These are phyloP conservation scores for Melastoma malabathricum DNA, from an alignment of 345 rosid species.

Conservation along the genomic window DNA sequence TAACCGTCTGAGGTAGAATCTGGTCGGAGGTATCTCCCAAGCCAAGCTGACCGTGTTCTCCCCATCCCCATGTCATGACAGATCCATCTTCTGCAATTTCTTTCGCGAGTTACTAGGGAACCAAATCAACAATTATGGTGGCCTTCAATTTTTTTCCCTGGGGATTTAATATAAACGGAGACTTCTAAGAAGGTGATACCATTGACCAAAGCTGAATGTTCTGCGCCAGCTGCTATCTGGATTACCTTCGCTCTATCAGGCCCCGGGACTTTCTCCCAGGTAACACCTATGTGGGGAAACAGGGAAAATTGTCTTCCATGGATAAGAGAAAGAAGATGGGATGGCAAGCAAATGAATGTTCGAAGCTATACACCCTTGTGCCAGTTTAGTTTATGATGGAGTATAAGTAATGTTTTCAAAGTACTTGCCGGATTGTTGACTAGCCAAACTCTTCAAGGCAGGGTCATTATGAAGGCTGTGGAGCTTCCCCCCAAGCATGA, in stretches of 20 bases:
- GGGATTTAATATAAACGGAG: too few relatives aligned
- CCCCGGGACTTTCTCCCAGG: conserved; percentile 32
- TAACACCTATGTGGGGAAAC: conserved; percentile 3
- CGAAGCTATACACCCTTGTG: too few relatives aligned
- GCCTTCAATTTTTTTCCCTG: too few relatives aligned
- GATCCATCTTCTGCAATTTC: conserved; percentile 39
- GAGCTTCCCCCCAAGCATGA: conserved; percentile 50
- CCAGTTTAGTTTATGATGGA: too few relatives aligned
- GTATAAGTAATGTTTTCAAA: not conserved
- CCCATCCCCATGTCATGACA: conserved; percentile 92
- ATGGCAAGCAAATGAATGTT: too few relatives aligned
- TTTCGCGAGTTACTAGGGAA: not conserved
- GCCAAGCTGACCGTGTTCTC: conserved; percentile 94
- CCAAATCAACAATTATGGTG: too few relatives aligned
- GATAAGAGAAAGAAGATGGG: too few relatives aligned
- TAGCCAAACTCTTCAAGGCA: conserved; percentile 21
- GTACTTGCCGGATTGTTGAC: conserved; percentile 23
- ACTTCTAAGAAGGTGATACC: conserved; percentile 17
- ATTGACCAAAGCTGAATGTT: conserved; percentile 72
- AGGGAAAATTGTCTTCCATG: too few relatives aligned
- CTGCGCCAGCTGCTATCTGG: conserved; percentile 72
- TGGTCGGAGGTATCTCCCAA: conserved; percentile 51
- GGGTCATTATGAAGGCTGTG: conserved; percentile 36
- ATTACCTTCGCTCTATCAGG: conserved; percentile 32
- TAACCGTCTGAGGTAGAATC: conserved; percentile 34